A percentile compares a stretch with the other conserved stretches of the same genome.
Conservation (phyloP, 441 rosid species). For the Erodium texanum region DNA sequence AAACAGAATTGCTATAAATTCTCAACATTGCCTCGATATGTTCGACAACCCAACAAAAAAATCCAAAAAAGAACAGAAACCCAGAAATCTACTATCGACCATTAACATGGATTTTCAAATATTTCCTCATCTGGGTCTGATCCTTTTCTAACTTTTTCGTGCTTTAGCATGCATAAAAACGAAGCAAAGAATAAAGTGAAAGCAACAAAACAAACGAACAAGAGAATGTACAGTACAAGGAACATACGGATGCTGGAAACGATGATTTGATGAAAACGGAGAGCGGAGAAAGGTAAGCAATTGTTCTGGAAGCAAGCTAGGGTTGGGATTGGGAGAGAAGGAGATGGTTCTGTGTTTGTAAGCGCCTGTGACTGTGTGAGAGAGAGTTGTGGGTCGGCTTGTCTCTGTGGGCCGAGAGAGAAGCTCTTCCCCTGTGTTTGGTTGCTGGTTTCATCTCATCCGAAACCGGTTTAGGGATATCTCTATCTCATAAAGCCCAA, state of each 20-base stretch:
- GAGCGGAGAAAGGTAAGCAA: not conserved
- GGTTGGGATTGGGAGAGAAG: slow-evolving; percentile 2
- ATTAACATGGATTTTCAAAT: not conserved
- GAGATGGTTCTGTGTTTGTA: not conserved
- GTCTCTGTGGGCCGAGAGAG: slow-evolving; percentile 3
- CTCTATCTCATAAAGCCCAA: not conserved
- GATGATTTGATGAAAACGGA: not conserved
- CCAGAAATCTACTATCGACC: not conserved
- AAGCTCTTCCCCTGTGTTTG: not conserved
- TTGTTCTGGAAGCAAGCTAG: not conserved
- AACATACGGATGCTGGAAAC: not conserved
- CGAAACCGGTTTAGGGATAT: not conserved
- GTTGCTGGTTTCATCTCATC: not conserved
- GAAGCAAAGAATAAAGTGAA: not conserved
- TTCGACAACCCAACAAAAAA: no score
- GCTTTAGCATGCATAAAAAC: not conserved
- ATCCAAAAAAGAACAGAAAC: not conserved
- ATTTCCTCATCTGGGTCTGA: not conserved
- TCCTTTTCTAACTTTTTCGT: not conserved
- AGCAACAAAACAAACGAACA: not conserved
- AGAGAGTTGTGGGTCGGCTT: not conserved
- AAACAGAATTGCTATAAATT: not conserved
- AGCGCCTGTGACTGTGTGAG: not conserved
- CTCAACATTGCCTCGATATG: slow-evolving; percentile 1
- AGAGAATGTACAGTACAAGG: not conserved